These are phyloP conservation scores for Trichothecium sympodiale DNA, from an alignment of 2,329 filamentous ascomycete species.

Conservation along the genomic window DNA sequence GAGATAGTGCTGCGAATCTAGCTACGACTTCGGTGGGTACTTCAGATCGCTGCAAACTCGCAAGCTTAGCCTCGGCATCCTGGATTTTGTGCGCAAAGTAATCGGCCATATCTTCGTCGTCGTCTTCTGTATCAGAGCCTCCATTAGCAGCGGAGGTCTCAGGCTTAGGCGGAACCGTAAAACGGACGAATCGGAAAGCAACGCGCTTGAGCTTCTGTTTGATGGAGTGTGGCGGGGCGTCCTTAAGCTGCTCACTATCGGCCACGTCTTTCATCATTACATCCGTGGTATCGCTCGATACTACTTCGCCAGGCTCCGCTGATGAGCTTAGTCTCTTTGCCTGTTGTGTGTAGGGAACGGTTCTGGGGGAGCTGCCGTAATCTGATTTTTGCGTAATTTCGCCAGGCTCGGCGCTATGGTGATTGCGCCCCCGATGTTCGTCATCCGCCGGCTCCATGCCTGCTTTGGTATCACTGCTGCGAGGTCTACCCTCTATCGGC, in stretches of 20 bases:
- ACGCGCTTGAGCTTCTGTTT: slow-evolving; percentile 17
- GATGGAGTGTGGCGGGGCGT: slow-evolving; percentile 7
- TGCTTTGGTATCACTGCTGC: slow-evolving; percentile 41
- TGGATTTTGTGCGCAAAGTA: slow-evolving; percentile 42
- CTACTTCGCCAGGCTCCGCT: no score
- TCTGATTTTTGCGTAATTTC: slow-evolving; percentile 32
- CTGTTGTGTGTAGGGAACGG: no score
- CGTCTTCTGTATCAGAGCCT: slow-evolving; percentile 39
- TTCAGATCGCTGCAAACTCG: slow-evolving; percentile 30
- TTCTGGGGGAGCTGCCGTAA: slow-evolving; percentile 19
- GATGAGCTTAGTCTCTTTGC: no score
- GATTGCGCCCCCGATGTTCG: slow-evolving; percentile 25
- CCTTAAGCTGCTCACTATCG: not conserved
- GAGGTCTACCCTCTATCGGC: slow-evolving; percentile 32
- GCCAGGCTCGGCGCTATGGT: slow-evolving; percentile 34
- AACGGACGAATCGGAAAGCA: slow-evolving; percentile 21
- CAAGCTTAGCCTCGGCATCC: slow-evolving; percentile 38
- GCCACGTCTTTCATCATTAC: not conserved
- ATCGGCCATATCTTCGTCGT: slow-evolving; percentile 48
- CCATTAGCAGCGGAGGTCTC: slow-evolving; percentile 13
- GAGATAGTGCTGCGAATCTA: slow-evolving; percentile 34
- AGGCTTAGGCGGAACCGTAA: slow-evolving; percentile 27
- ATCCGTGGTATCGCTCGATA: no score
- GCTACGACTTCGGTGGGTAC: slow-evolving; percentile 28
- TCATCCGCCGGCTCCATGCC: slow-evolving; percentile 21